Evolutionary conservation across 2,329 filamentous ascomycete species (phyloP).

Genomic region (Rosellinia necatrix): DNA sequence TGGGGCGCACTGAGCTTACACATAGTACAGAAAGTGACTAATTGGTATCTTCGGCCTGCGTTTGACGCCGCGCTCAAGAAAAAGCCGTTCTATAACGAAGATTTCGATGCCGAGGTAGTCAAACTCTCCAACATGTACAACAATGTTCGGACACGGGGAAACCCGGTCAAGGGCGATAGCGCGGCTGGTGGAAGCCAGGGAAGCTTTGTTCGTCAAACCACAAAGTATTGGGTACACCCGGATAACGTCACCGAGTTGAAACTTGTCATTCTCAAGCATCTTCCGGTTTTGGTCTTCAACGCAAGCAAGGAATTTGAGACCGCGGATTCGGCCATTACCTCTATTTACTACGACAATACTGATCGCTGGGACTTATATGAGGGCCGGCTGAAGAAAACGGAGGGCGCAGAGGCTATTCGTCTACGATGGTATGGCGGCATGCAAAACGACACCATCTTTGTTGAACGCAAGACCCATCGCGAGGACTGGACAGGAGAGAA

Average conservation of each 20-base stretch:
- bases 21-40: conserved; percentile 77
- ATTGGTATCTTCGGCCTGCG: conserved; percentile 92
- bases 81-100: conserved; percentile 98
- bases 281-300: conserved; percentile 97
- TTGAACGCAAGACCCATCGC: conserved; percentile 96
- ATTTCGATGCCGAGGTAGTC: conserved; percentile 95
- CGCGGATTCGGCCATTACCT: conserved; percentile 92
- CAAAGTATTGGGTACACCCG: conserved; percentile 98
- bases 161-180: conserved; percentile 89
- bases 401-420: conserved; percentile 95
- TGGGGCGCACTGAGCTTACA: conserved; percentile 23
- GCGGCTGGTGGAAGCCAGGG: conserved; percentile 89
- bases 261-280: conserved; percentile 95
- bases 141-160: conserved; percentile 87
- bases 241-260: conserved; percentile 99
- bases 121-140: conserved; percentile 96
- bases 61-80: conserved; percentile 93
- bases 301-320: conserved; percentile 93
- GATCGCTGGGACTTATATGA: conserved; percentile 93
- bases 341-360: conserved; percentile 97
- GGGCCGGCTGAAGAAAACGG: conserved; percentile 94
- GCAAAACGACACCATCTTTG: conserved; percentile 92
- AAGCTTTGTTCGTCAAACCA: conserved; percentile 95
- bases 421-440: conserved; percentile 97
- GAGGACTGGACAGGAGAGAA: conserved; percentile 99